These are phyloP conservation scores for Pinus tabuliformis DNA, from an alignment of 75 land plant species.

Conservation along the genomic window DNA sequence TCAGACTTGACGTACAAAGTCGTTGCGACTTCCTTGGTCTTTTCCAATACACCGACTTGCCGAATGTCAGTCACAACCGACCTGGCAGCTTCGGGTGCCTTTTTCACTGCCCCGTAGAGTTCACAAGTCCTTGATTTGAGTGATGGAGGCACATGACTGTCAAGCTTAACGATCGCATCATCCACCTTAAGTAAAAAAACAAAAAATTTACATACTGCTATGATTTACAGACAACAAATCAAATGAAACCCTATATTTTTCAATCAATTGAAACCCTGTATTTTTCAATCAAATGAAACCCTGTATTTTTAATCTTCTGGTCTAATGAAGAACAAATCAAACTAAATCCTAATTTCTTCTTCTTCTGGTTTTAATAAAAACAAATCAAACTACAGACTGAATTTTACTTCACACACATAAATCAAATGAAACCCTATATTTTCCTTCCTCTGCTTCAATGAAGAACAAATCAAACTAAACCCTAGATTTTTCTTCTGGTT, in stretches of 20 bases:
- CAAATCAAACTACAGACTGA: no score
- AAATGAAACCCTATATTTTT: no score
- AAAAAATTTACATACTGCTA: not conserved
- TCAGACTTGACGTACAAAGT: conserved; percentile 67
- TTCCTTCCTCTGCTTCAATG: not conserved
- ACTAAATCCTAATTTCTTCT: no score
- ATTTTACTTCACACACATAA: no score
- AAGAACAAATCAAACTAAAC: not conserved
- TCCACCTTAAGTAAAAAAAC: conserved; percentile 52
- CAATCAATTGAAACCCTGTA: no score
- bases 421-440: not conserved
- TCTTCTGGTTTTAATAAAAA: no score
- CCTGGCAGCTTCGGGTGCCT: conserved; percentile 76
- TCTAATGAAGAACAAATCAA: no score
- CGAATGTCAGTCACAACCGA: conserved; percentile 62
- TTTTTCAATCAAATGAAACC: no score
- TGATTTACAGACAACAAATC: no score
- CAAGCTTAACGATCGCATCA: conserved; percentile 48
- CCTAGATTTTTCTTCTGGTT: not conserved
- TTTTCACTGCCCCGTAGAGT: conserved; percentile 60
- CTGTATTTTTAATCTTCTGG: no score
- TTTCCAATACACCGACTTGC: conserved; percentile 48
- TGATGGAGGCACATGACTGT: conserved; percentile 44
- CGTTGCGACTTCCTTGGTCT: conserved; percentile 23
- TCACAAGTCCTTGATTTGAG: conserved; percentile 64